Conservation (phyloP, 441 rosid genomes). For the Geranium incanum region DNA sequence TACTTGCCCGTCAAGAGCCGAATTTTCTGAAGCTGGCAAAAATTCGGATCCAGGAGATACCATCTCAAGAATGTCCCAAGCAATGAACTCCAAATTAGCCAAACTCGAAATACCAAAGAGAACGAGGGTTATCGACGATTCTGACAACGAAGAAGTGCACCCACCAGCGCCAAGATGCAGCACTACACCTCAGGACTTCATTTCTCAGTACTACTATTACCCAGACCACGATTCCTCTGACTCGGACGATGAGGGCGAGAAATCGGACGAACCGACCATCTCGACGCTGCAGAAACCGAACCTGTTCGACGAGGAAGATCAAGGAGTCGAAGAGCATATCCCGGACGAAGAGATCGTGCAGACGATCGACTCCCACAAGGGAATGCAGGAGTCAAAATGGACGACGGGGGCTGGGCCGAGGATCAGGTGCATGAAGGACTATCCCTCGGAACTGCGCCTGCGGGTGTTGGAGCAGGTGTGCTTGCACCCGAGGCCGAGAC, state of each 20-base stretch:
- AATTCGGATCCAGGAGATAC: slow-evolving; percentile 25
- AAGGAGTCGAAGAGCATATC: slow-evolving; percentile 32
- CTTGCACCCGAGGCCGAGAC: slow-evolving; percentile 61
- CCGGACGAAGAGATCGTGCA: slow-evolving; percentile 50
- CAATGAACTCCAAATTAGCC: slow-evolving; percentile 32
- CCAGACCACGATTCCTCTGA: slow-evolving; percentile 22
- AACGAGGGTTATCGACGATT: slow-evolving; percentile 20
- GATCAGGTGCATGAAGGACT: slow-evolving; percentile 89
- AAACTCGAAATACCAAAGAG: slow-evolving; percentile 43
- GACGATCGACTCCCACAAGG: slow-evolving; percentile 67
- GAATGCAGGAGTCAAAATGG: slow-evolving; percentile 65
- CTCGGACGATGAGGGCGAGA: slow-evolving; percentile 34
- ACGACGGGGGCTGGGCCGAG: slow-evolving; percentile 98
- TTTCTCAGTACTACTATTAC: slow-evolving; percentile 19
- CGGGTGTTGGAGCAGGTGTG: slow-evolving; percentile 69
- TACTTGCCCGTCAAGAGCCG: slow-evolving; percentile 33
- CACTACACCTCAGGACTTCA: not conserved
- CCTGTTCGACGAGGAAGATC: slow-evolving; percentile 42
- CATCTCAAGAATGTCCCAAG: slow-evolving; percentile 28
- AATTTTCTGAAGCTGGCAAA: slow-evolving; percentile 23
- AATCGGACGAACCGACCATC: slow-evolving; percentile 59
- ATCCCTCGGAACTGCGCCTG: slow-evolving; percentile 71
- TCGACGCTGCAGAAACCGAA: slow-evolving; percentile 41
- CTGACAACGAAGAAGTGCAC: slow-evolving; percentile 24
- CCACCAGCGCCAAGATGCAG: slow-evolving; percentile 16